Evolutionary conservation across 2,329 filamentous ascomycete species (phyloP), one percentile per base, ranked within the genome.

Genomic region (Exserohilum turcica): DNA sequence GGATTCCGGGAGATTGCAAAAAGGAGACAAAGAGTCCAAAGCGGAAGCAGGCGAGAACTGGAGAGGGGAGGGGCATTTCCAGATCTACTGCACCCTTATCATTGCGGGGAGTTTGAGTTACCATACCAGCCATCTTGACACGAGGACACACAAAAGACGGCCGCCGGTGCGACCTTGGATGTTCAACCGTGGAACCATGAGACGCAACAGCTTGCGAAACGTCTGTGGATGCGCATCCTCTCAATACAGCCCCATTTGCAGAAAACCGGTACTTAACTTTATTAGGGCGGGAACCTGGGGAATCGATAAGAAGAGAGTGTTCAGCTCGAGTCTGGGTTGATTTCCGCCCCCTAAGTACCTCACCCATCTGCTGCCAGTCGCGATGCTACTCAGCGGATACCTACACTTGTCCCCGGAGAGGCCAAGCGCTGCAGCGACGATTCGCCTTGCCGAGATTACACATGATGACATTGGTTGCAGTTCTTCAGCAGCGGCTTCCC

Each of bases 151-250:
- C 35, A 39, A 16, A 35, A 24, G 29, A 54, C 28, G 21, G 13
- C 27, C 18, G 35, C 24, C 42, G 16, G 46, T 50, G 38, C 36
- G 36, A 54, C 51, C 31, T 44, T 43, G 32, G 28, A 33, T 39
- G 15, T 39, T 54, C 51, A 50, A 54, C 51, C 31, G 51, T 54
- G 51, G 36, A 50, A 54, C 51, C 40, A 15, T 54, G 40, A 50
- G 46, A 43, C n/a, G 45, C 33, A 43, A 31, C 19, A 33, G 28
- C 21, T 38, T 28, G 39, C 31, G 40, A 28, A 48, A 19, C 32
- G 28, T 28, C 39, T 43, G 33, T 40, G 39, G 35, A 43, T 7
- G 15, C 29, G 45, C 28, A 28, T 16, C 27, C 21, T 15, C 21
- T 24, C 40, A 15, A 39, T 27, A 33, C 16, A 18, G 19, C 33